Evolutionary conservation across 2,329 filamentous ascomycete genomes (phyloP).

Genomic region (Magnaporthiopsis rhizophila): DNA sequence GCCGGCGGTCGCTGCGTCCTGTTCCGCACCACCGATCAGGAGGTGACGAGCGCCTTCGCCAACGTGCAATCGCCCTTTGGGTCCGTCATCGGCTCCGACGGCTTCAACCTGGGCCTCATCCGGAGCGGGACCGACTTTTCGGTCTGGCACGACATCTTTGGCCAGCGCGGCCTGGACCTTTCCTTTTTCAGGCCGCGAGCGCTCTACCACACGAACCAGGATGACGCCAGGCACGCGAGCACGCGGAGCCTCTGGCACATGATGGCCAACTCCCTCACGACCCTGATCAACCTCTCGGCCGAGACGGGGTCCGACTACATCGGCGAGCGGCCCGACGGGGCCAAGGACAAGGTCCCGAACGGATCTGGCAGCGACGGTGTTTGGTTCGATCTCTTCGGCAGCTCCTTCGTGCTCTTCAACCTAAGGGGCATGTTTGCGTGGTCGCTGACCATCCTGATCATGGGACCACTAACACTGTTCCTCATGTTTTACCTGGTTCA

Average conservation of each 20-base stretch:
- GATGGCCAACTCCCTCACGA: conserved; percentile 75
- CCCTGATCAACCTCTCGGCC: conserved; percentile 62
- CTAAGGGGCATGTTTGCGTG: conserved; percentile 82
- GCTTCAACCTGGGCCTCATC: conserved; percentile 71
- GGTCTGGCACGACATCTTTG: conserved; percentile 69
- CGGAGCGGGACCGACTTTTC: conserved; percentile 85
- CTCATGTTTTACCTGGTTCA: conserved; percentile 61
- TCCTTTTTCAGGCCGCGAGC: conserved; percentile 84
- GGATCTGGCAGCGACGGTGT: conserved; percentile 64
- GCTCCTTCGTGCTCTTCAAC: conserved; percentile 67
- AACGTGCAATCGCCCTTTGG: conserved; percentile 71
- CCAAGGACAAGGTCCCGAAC: conserved; percentile 54
- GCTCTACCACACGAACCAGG: conserved; percentile 84
- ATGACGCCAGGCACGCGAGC: conserved; percentile 76
- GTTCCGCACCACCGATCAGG: conserved; percentile 80
- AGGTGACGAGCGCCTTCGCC: conserved; percentile 74
- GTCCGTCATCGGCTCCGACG: conserved; percentile 72
- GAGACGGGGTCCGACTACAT: conserved; percentile 61
- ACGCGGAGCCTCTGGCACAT: conserved; percentile 78
- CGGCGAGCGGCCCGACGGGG: conserved; percentile 44
- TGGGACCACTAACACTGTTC: conserved; percentile 66
- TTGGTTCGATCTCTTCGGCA: conserved; percentile 91
- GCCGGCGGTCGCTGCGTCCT: conserved; percentile 82
- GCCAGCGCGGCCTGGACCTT: conserved; percentile 81
- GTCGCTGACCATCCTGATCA: conserved; percentile 74